Base-by-base conservation (phyloP, 208 protist genomes). In the Plasmodiophora brassicae region DNA sequence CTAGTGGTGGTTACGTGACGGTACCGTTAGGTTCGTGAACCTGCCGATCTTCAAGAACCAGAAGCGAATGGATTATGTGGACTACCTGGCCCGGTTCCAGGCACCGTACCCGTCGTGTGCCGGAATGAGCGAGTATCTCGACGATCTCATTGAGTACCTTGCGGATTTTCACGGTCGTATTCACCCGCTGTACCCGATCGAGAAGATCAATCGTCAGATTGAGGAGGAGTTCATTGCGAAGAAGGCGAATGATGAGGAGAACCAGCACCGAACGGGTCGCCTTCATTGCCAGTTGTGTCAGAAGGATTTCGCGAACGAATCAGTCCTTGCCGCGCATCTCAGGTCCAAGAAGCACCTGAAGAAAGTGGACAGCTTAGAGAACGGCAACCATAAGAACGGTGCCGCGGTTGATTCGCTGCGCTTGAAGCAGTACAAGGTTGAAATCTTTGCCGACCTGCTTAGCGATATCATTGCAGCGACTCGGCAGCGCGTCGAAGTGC, bases 391-490 rank as follows among this genome's bases (percentile, higher is more conserved):
- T n/a, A 8, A 78, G n/a, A n/a, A 78, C 32, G 65, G 65, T 5
- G 14, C 5, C 5, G 20, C 65, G 5, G 5, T 32, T 38, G 5
- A n/a, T 14, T n/a, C 32, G 5, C n/a, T 38, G 32, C 65, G 5
- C 32, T 78, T 78, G 10, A 78, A 78, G n/a, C n/a, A 44, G 14
- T 78, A 78, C 41, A n/a, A 78, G 41, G 65, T 78, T 78, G 65
- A 78, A 32, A 32, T 78, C 32, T 78, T 78, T 78, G 65, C 65
- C 5, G 65, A 78, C 32, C 65, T 78, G n/a, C n/a, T 78, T n/a
- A 78, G 65, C 65, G 65, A 78, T 78, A 38, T 78, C 14, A 78
- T 78, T 32, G 65, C 65, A 14, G n/a, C 5, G 10, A 78, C 65
- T 5, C 14, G 5, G 20, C 5, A n/a, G 32, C 5, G 65, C 32